phyloP scores from a whole-genome alignment of 1,284 basidiomycete species.

The Fomitiporia mediterranea region DNA sequence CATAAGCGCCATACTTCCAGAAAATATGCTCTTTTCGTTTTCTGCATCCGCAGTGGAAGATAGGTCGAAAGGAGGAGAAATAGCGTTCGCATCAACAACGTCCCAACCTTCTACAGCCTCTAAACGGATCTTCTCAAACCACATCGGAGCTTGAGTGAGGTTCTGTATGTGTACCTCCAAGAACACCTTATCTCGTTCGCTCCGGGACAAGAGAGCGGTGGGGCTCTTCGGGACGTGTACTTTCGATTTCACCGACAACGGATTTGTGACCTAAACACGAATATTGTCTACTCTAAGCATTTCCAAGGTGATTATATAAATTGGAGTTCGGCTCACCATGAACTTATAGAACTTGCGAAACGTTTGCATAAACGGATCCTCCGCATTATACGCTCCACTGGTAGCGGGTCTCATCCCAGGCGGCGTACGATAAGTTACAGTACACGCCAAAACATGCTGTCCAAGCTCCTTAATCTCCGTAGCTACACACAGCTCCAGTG shows the following conservation, averaged over 20 bases:
- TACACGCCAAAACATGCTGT: slow-evolving; percentile 76
- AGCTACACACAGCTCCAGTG: slow-evolving; percentile 59
- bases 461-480: slow-evolving; percentile 83
- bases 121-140: slow-evolving; percentile 71
- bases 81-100: slow-evolving; percentile 49
- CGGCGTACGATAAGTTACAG: slow-evolving; percentile 65
- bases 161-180: slow-evolving; percentile 89
- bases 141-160: slow-evolving; percentile 68
- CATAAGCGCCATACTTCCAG: slow-evolving; percentile 61
- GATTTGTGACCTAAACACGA: slow-evolving; percentile 72
- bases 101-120: slow-evolving; percentile 71
- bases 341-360: slow-evolving; percentile 91
- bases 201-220: slow-evolving; percentile 54
- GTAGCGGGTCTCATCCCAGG: slow-evolving; percentile 45
- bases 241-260: slow-evolving; percentile 86
- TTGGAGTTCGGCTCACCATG: slow-evolving; percentile 50
- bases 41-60: slow-evolving; percentile 26
- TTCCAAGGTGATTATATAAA: slow-evolving; percentile 10
- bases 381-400: slow-evolving; percentile 41
- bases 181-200: slow-evolving; percentile 74
- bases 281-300: slow-evolving; percentile 3
- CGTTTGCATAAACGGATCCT: slow-evolving; percentile 59
- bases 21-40: slow-evolving; percentile 43
- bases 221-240: slow-evolving; percentile 73
- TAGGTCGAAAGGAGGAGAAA: not conserved